Evolutionary conservation across 768 basidiomycete genomes (phyloP), one percentile per base, ranked within the genome.

Genomic region (Cyclocybe aegerita): DNA sequence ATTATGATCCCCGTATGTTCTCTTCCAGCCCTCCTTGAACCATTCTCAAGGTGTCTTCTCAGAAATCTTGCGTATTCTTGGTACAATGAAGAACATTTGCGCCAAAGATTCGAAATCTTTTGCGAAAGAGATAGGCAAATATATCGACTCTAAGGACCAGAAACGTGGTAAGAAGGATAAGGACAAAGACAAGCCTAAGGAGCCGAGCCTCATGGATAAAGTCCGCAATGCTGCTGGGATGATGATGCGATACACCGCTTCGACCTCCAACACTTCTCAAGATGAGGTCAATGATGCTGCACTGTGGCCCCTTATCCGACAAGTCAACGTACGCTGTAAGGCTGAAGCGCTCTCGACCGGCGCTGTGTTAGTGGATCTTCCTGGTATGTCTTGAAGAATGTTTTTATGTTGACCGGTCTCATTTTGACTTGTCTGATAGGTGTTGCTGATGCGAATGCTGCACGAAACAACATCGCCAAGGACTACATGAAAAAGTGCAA

Each of bases 401-500:
- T 39, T 35, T 9, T 36, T 29, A 17, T 2, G 7, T 39, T 16
- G n/a, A 11, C 9, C n/a, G 33, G 9, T 48, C 23, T 48, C 32
- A 42, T 49, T 45, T 47, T 35, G 32, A 16, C 9, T 12, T 37
- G 23, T 14, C 4, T 12, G 33, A 12, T 45, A 77, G 77, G 76
- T 68, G 79, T 82, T 17, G 81, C 81, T 9, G 83, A 86, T 60
- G 80, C 82, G 12, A 86, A 86, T 59, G 81, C 81, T 9, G 83
- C 83, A 10, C 69, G 82, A 48, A 80, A 80, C 60, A 78, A 69
- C 42, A 84, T 86, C 39, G 81, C 83, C 2, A 82, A 82, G 60
- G 74, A 79, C 30, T 85, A 84, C 61, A 82, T 85, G 81, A 85
- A 85, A 60, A 83, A 79, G 49, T 80, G 78, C 46, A 70, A 81